Percentiles rank a stretch among this genome's conserved stretches.
phyloP scores from a whole-genome alignment of 2,329 filamentous ascomycete species.

The Aspergillus sp. region DNA sequence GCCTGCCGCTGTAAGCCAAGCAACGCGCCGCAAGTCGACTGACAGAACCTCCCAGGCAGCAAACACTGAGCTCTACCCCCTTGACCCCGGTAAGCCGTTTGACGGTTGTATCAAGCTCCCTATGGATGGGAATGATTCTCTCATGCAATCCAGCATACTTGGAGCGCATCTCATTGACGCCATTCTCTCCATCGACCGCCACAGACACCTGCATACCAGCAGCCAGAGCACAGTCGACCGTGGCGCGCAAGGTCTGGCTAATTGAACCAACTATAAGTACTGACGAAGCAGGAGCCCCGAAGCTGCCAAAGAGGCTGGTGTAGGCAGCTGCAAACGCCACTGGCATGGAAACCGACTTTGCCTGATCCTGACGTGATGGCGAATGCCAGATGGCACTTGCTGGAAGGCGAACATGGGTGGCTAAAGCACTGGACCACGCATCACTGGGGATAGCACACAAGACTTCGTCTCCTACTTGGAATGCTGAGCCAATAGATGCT shows the following conservation, averaged over 20 bases:
- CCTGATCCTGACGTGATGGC: background rate
- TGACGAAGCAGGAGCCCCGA: background rate
- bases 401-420: background rate
- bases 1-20: background rate
- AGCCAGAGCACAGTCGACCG: background rate
- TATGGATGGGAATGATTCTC: background rate
- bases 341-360: background rate
- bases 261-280: background rate
- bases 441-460: background rate
- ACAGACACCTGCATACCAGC: background rate
- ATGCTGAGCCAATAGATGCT: background rate
- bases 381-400: background rate
- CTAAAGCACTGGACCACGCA: background rate
- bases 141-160: background rate
- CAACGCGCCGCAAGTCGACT: background rate
- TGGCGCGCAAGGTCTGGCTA: background rate
- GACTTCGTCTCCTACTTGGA: background rate
- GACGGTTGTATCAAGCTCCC: background rate
- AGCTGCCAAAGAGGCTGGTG: background rate
- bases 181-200: background rate
- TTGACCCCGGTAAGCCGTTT: background rate
- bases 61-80: background rate
- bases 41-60: background rate
- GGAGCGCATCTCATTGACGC: background rate
- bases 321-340: background rate